Evolutionary conservation across 23 red algal species (phyloP), one percentile per base, ranked within the genome.

Genomic region (Agarophyton chilense): DNA sequence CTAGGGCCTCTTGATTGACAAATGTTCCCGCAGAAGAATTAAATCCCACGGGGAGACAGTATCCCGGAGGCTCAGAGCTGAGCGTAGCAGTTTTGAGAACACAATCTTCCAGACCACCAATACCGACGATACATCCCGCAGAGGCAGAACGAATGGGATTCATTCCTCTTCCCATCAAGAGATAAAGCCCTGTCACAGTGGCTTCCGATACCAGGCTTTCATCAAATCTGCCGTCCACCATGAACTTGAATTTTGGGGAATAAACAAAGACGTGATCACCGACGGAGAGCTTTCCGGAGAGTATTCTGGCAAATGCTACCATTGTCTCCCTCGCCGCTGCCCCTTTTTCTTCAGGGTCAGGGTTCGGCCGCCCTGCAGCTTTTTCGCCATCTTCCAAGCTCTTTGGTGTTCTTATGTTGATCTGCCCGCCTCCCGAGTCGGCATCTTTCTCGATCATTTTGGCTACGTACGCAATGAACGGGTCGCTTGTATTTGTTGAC

Each of bases 41-140:
- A 26, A 77, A 58, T 22, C 84, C 84, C 2, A 90, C 54, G 9
- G 95, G 73, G 70, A 90, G 73, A 73, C 90, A 83, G 18, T 72
- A 38, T 10, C 93, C 96, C 12, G 97, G 97, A 16, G 93, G 81
- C 50, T 96, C 74, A 40, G 79, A 91, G n/a, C 90, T 92, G 5
- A 99, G 34, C 8, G 97, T 94, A 19, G 97, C 97, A 31, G 97
- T 95, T 66, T 99, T 99, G 22, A 93, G 79, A 41, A 99, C 90
- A 6, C 35, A 19, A 47, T 93, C 90, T n/a, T 94, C 93, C 61
- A 99, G 73, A 54, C 97, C 97, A 38, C 29, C 82, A 28, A 99
- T 91, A 41, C 92, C 97, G 31, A 92, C 83, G 6, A 99, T 50
- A 65, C 79, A 72, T 2, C 97, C 97, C 7, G 97, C 93, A 5